Evolutionary conservation across 1,284 basidiomycete genomes (phyloP), one percentile per base, ranked within the genome.

Genomic region (Apiotrichum laibachii): DNA sequence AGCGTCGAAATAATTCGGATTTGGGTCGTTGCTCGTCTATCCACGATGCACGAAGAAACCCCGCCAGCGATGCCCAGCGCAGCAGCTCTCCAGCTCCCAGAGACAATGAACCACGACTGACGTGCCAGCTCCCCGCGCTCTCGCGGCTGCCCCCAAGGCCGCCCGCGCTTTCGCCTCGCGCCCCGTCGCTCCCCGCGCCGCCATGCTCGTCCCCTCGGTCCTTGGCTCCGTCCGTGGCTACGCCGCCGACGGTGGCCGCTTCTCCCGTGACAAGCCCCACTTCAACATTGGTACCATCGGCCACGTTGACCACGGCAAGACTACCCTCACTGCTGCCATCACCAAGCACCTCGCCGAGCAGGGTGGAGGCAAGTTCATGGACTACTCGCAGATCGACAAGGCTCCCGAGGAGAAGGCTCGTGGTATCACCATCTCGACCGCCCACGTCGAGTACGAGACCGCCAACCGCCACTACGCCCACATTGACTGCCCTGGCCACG

Each of bases 401-500:
- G 96, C 96, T n/a, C 96, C 96, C 12, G 96, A 99, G 80, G 96
- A 99, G 83, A 96, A 94, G 81, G 95, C 95, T 60, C 91, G 96
- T 80, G 96, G 96, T 82, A 99, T 99, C 80, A 99, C 96, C 67
- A 99, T 99, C 76, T 80, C 81, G 57, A 84, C 83, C 44, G 82
- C 83, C 54, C 96, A 99, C 79, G 93, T 99, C 78, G 96, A 99
- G 80, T 99, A 99, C 80, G 93, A 99, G 83, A 96, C 92, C 49
- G 81, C 82, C 16, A 84, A 82, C 59, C 87, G 96, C 65, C 96
- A 99, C 79, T 99, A 99, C 74, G 96, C 95, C 43, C 96, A 99
- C 80, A 97, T 99, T 79, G 96, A 99, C 82, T 99, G 96, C 82
- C 95, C 94, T 35, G 81, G 81, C 66, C 79, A 80, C 79, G 80